Evolutionary conservation across 345 rosid species (phyloP).

Genomic region (Cardamine resedifolia): DNA sequence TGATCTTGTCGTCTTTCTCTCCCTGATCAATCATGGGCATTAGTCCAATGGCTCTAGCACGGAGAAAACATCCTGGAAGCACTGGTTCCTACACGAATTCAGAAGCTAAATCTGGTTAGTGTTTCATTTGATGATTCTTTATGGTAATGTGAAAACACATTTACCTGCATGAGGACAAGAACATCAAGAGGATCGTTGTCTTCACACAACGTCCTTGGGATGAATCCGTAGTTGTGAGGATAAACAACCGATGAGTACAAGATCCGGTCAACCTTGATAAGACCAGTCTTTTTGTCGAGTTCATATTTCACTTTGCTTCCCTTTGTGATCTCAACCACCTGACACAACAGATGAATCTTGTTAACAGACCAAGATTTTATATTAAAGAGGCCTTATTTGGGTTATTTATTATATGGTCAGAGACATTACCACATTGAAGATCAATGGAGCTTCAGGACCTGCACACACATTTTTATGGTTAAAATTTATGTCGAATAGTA

Average conservation of each 20-base stretch:
- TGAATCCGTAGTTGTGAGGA: slow-evolving; percentile 98
- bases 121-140: neutral
- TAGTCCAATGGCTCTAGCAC: slow-evolving; percentile 94
- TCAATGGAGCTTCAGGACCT: slow-evolving; percentile 86
- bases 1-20: slow-evolving; percentile 97
- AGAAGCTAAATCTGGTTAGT: neutral
- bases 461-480: slow-evolving; percentile 10
- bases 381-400: neutral
- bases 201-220: slow-evolving; percentile 90
- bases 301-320: slow-evolving; percentile 99
- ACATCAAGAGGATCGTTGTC: slow-evolving; percentile 97
- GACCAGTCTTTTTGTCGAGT: slow-evolving; percentile 93
- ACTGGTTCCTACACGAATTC: slow-evolving; percentile 79
- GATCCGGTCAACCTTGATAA: slow-evolving; percentile 88
- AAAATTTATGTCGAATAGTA: neutral
- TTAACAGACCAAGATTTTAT: neutral
- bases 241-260: slow-evolving; percentile 95
- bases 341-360: slow-evolving; percentile 6
- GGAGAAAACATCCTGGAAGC: slow-evolving; percentile 89
- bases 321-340: slow-evolving; percentile 96
- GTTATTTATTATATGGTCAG: neutral
- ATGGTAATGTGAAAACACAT: slow-evolving; percentile 1
- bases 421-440: slow-evolving; percentile 65
- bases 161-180: slow-evolving; percentile 91
- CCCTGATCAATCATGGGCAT: slow-evolving; percentile 99